phyloP scores from a whole-genome alignment of 2,329 filamentous ascomycete genomes.

The Falciphora oryzae region DNA sequence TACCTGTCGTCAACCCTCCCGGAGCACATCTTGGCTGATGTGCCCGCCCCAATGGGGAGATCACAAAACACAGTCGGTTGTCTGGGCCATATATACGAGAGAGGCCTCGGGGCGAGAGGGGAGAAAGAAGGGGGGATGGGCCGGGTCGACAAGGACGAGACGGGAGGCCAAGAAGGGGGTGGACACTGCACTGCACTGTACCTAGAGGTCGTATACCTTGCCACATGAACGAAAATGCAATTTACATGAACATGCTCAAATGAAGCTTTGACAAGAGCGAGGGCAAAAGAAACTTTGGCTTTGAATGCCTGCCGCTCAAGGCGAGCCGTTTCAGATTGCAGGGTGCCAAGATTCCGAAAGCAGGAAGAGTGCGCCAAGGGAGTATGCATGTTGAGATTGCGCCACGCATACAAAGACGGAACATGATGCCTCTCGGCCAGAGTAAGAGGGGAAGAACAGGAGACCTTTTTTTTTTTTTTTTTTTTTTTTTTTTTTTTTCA shows the following conservation, averaged over 20 bases:
- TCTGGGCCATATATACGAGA: background rate
- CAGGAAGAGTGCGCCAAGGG: background rate
- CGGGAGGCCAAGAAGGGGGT: no score
- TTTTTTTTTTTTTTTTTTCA: no score
- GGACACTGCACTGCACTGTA: background rate
- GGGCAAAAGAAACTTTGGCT: background rate
- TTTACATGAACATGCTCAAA: background rate
- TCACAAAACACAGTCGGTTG: no score
- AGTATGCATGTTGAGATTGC: background rate
- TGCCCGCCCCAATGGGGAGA: no score
- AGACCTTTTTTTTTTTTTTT: no score
- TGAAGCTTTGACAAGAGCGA: background rate
- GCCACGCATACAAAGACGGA: no score
- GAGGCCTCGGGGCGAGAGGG: background rate
- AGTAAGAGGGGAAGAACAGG: no score
- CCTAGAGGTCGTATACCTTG: background rate
- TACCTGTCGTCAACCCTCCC: no score
- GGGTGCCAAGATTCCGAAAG: background rate
- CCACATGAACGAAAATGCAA: background rate
- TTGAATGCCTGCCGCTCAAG: no score
- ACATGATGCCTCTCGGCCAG: no score
- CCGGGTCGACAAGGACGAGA: no score
- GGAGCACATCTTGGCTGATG: no score
- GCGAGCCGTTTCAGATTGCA: background rate
- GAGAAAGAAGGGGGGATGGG: background rate